Evolutionary conservation across 345 rosid species (phyloP).

Genomic region (Nasturtium officinale): DNA sequence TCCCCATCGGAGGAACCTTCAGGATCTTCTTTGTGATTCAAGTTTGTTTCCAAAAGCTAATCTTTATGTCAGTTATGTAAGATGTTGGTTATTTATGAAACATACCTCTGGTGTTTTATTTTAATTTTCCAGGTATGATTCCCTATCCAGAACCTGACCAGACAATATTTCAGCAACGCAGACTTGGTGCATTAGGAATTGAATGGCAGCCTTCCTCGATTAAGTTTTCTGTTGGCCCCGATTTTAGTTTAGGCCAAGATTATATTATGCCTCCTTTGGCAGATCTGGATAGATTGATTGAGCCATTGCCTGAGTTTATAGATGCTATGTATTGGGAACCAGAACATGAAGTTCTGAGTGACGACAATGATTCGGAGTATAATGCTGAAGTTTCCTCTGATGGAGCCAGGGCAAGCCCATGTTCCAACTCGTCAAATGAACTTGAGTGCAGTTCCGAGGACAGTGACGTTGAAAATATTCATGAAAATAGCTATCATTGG

Average conservation of each 20-base stretch:
- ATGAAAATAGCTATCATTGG: constrained; percentile 61
- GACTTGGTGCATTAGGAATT: constrained; percentile 87
- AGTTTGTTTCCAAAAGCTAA: constrained; percentile 53
- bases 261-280: constrained; percentile 84
- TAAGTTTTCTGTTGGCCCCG: constrained; percentile 78
- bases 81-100: constrained; percentile 19
- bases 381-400: constrained; percentile 74
- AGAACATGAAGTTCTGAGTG: constrained; percentile 75
- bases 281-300: constrained; percentile 79
- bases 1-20: constrained; percentile 87
- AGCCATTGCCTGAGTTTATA: constrained; percentile 82
- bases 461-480: constrained; percentile 57
- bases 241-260: constrained; percentile 83
- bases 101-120: constrained; percentile 29
- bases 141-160: constrained; percentile 98
- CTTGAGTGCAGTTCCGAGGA: constrained; percentile 69
- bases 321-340: constrained; percentile 96
- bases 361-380: constrained; percentile 89
- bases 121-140: constrained; percentile 68
- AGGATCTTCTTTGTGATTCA: constrained; percentile 96
- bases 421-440: constrained; percentile 63
- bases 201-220: constrained; percentile 84
- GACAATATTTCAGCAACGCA: constrained; percentile 85
- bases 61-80: constrained; percentile 33
- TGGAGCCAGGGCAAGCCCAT: constrained; percentile 68